These are phyloP conservation scores for Perkinsus marinus DNA, from an alignment of 169 alveolate genomes.

Conservation along the genomic window DNA sequence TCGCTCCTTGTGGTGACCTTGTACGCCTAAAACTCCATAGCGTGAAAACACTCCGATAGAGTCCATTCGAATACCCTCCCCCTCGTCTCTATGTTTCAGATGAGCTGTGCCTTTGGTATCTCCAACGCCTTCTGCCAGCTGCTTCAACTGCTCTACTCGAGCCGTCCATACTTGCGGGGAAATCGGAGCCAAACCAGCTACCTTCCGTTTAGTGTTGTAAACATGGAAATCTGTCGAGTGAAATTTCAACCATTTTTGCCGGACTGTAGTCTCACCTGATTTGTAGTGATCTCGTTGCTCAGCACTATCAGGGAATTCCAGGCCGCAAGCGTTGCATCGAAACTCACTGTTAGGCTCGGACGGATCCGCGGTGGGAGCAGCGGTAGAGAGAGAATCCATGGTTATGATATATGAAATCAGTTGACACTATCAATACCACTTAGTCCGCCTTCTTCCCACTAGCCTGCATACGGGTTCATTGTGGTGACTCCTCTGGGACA, in stretches of 20 bases:
- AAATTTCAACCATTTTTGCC: background rate
- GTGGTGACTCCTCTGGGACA: no score
- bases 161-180: background rate
- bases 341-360: background rate
- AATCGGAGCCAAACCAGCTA: background rate
- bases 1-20: background rate
- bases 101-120: background rate
- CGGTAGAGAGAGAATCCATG: background rate
- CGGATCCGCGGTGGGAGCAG: no score
- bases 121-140: background rate
- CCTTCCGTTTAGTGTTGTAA: background rate
- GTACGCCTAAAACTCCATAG: background rate
- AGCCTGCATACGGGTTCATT: no score
- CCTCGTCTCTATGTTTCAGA: background rate
- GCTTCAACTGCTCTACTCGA: background rate
- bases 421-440: background rate
- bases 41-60: background rate
- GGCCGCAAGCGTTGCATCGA: background rate
- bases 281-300: background rate
- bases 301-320: background rate
- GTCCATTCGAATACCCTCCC: background rate
- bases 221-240: background rate
- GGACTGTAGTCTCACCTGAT: background rate
- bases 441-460: background rate
- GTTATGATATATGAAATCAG: background rate